These are phyloP conservation scores for Phytophthora pinifolia DNA, from an alignment of 352 stramenopile species.

Conservation along the genomic window DNA sequence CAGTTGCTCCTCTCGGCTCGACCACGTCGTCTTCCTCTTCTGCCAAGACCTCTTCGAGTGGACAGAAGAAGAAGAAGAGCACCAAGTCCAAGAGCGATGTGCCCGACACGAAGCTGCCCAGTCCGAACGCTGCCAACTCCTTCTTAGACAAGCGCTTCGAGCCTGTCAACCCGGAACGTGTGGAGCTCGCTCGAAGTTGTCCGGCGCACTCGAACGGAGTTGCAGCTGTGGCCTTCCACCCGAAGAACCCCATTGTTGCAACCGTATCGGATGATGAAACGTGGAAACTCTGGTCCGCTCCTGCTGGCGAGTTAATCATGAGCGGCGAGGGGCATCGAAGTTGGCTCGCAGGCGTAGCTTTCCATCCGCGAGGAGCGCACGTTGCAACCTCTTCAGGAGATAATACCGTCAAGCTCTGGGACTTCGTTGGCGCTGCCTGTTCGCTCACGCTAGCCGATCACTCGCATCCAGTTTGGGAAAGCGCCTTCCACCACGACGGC, in stretches of 20 bases:
- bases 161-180: constrained; percentile 59
- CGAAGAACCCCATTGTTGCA: constrained; percentile 91
- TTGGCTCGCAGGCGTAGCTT: constrained; percentile 91
- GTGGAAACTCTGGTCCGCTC: constrained; percentile 95
- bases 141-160: constrained; percentile 77
- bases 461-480: constrained; percentile 93
- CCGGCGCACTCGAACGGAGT: constrained; percentile 92
- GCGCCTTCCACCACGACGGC: constrained; percentile 92
- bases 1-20: constrained; percentile 27
- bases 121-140: constrained; percentile 63
- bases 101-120: constrained; percentile 57
- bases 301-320: constrained; percentile 94
- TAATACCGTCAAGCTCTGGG: constrained; percentile 95
- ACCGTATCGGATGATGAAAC: constrained; percentile 94
- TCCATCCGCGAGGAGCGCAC: constrained; percentile 92
- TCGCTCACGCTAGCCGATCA: constrained; percentile 91
- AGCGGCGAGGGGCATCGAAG: constrained; percentile 91
- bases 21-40: constrained; percentile 14
- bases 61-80: constrained; percentile 53
- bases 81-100: constrained; percentile 40
- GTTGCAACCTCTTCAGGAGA: constrained; percentile 92
- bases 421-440: constrained; percentile 90
- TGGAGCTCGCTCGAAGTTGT: constrained; percentile 87
- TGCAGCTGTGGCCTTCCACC: constrained; percentile 90
- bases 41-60: constrained; percentile 15